These are phyloP conservation scores for Pugionium cornutum DNA, from an alignment of 345 rosid genomes.

Conservation along the genomic window DNA sequence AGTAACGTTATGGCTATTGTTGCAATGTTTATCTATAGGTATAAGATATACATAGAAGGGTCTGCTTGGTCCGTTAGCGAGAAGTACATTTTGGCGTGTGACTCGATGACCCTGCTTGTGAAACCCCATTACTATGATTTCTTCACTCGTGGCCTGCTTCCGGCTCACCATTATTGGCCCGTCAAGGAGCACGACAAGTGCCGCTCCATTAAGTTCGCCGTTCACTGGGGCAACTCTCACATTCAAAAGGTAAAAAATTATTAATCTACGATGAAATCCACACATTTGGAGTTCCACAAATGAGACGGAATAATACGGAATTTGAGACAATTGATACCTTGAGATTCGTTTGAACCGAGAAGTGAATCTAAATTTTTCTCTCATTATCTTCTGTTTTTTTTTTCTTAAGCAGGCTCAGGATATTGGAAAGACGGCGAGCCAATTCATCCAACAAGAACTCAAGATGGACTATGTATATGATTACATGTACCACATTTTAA, in stretches of 20 bases:
- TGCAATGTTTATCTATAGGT: constrained; percentile 46
- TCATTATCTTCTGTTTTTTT: neutral
- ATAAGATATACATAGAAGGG: constrained; percentile 83
- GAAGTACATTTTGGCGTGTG: constrained; percentile 82
- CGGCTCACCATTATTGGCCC: constrained; percentile 78
- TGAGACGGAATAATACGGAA: no score
- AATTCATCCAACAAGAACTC: constrained; percentile 54
- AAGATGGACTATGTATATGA: constrained; percentile 70
- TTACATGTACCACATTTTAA: constrained; percentile 79
- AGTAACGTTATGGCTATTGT: neutral
- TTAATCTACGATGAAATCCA: neutral
- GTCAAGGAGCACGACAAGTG: constrained; percentile 62
- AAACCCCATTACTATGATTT: constrained; percentile 68
- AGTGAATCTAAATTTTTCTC: neutral
- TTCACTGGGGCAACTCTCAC: constrained; percentile 78
- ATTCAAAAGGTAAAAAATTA: constrained; percentile 49
- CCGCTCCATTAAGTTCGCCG: constrained; percentile 68
- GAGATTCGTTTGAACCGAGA: neutral
- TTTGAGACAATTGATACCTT: neutral
- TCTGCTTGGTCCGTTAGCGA: constrained; percentile 87
- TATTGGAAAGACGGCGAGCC: constrained; percentile 62
- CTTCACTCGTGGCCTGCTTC: constrained; percentile 66
- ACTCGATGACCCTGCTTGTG: constrained; percentile 64
- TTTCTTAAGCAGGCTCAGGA: constrained; percentile 52
- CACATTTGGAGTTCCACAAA: neutral